Evolutionary conservation across 106 monocot species (phyloP).

Genomic region (Dactylorhiza incarnata): DNA sequence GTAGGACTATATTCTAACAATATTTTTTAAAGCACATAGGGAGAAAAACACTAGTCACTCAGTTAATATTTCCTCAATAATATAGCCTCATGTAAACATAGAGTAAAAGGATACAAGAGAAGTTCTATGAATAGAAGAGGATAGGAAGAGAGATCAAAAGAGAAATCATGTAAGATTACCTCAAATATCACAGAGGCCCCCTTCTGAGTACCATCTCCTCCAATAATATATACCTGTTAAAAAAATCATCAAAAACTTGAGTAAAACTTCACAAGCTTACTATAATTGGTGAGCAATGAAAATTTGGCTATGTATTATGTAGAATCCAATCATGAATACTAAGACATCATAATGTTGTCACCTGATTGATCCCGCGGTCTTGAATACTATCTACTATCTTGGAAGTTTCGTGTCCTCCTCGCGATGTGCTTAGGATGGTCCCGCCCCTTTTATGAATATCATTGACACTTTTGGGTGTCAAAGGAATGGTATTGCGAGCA

Average conservation of each 20-base stretch:
- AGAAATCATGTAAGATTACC: constrained; percentile 8
- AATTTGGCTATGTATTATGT: neutral
- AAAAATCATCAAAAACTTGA: neutral
- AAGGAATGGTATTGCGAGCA: constrained; percentile 24
- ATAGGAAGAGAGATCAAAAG: neutral
- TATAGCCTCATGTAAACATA: neutral
- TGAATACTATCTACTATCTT: constrained; percentile 35
- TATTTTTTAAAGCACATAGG: too few species aligned
- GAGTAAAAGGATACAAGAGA: neutral
- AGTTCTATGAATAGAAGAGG: neutral
- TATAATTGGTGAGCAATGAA: neutral
- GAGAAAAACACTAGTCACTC: too few species aligned
- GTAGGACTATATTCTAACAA: too few species aligned
- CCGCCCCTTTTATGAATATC: constrained; percentile 34
- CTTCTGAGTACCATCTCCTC: constrained; percentile 36
- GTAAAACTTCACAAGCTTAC: neutral
- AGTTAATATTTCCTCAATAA: neutral
- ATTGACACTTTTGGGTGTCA: constrained; percentile 33
- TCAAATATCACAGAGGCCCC: constrained; percentile 35
- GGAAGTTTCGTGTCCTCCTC: constrained; percentile 30
- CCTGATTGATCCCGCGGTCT: constrained; percentile 36
- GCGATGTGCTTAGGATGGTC: constrained; percentile 25
- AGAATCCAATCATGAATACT: neutral
- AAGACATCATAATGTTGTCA: neutral
- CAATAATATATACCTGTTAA: constrained; percentile 32